Evolutionary conservation across 1,139 yeast genomes (phyloP).

Genomic region (Pneumocystis murina): DNA sequence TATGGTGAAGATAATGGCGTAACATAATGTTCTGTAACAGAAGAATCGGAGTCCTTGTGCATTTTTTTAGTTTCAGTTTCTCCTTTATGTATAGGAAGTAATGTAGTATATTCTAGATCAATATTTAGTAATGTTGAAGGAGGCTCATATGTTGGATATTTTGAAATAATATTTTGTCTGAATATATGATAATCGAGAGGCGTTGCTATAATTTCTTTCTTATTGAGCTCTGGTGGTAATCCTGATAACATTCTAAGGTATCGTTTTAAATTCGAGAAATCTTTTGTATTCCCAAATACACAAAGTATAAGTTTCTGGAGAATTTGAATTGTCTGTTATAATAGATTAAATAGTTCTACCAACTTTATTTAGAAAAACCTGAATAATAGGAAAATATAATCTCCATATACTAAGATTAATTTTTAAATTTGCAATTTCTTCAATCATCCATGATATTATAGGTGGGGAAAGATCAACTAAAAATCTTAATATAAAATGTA

Average conservation of each 20-base stretch:
- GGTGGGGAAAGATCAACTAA: constrained; percentile 24
- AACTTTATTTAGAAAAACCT: constrained; percentile 24
- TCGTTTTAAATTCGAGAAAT: constrained; percentile 35
- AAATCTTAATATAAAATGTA: neutral
- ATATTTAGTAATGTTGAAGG: constrained; percentile 34
- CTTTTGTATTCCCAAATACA: constrained; percentile 46
- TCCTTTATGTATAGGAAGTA: constrained; percentile 25
- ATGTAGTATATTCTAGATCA: constrained; percentile 32
- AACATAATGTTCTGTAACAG: neutral
- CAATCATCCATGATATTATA: constrained; percentile 34
- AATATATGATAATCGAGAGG: constrained; percentile 71
- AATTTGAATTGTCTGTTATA: constrained; percentile 27
- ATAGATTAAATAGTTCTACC: neutral
- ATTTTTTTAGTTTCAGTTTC: constrained; percentile 17
- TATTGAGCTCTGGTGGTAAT: constrained; percentile 24
- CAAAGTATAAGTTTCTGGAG: constrained; percentile 45
- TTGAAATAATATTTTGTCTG: constrained; percentile 54
- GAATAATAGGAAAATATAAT: constrained; percentile 30
- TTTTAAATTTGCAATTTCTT: constrained; percentile 51
- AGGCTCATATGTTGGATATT: constrained; percentile 57
- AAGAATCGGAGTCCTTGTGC: neutral
- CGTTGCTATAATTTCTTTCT: constrained; percentile 36
- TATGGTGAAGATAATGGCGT: constrained; percentile 31
- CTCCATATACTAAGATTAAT: constrained; percentile 28
- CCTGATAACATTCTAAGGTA: constrained; percentile 34